Percentiles rank a stretch among this genome's conserved stretches.
Evolutionary conservation across 225 moss, liverwort and hornwort genomes (phyloP).

Genomic region (Pseudoscleropodium purum): DNA sequence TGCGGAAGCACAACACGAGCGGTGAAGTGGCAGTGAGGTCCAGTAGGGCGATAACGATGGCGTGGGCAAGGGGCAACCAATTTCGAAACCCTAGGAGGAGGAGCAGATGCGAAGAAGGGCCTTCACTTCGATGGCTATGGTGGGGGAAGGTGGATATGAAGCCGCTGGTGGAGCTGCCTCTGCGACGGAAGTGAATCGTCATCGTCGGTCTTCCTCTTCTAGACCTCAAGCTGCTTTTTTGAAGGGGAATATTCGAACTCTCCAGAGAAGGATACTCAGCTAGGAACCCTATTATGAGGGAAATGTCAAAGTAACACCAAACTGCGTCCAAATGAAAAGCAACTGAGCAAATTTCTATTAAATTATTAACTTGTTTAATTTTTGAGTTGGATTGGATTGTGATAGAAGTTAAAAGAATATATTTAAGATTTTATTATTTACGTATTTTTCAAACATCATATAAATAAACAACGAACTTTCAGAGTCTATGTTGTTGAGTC

Average conservation of each 20-base stretch:
- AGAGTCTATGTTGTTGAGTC: neutral
- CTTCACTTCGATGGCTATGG: neutral
- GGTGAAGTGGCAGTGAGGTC: neutral
- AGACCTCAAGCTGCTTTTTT: neutral
- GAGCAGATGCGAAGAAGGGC: neutral
- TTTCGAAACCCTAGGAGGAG: neutral
- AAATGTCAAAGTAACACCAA: neutral
- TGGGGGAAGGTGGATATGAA: neutral
- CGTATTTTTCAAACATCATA: rapidly evolving
- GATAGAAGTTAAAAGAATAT: neutral
- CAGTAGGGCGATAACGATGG: neutral
- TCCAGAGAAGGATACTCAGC: neutral
- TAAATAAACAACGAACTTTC: rapidly evolving
- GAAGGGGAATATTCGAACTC: neutral
- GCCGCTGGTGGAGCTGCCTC: neutral
- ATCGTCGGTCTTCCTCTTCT: neutral
- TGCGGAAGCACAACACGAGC: neutral
- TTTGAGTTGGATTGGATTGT: too few species aligned
- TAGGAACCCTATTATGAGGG: too few species aligned
- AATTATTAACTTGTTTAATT: neutral
- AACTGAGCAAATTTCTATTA: neutral
- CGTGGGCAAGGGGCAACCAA: neutral
- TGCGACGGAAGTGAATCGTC: neutral
- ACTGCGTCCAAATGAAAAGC: neutral
- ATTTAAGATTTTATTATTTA: rapidly evolving